Evolutionary conservation across 2,329 filamentous ascomycete genomes (phyloP).

Genomic region (Dendrostoma leiphaemia): DNA sequence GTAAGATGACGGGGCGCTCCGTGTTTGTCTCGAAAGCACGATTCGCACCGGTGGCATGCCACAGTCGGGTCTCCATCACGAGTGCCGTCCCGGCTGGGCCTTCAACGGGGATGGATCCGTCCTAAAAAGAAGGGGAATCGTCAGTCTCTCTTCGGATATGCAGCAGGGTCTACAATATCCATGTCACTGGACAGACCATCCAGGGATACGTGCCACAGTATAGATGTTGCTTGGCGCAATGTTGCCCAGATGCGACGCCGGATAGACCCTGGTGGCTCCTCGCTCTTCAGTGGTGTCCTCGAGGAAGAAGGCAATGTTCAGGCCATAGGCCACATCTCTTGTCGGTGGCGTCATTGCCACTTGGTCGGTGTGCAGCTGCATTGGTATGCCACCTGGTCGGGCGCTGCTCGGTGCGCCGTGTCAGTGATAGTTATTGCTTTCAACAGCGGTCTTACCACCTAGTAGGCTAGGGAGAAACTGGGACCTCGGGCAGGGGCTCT

Average conservation of each 20-base stretch:
- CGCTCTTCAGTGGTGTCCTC: slow-evolving; percentile 32
- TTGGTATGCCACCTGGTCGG: slow-evolving; percentile 25
- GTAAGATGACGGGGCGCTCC: slow-evolving; percentile 26
- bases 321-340: slow-evolving; percentile 24
- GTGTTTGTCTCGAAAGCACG: slow-evolving; percentile 18
- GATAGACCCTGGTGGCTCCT: slow-evolving; percentile 28
- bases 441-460: no score
- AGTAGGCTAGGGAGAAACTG: no score
- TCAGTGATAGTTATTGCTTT: no score
- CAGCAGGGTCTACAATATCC: no score
- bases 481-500: slow-evolving; percentile 8
- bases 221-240: slow-evolving; percentile 24
- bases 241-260: slow-evolving; percentile 22
- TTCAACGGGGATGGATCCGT: slow-evolving; percentile 24
- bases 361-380: slow-evolving; percentile 29
- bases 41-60: slow-evolving; percentile 30
- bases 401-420: slow-evolving; percentile 19
- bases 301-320: slow-evolving; percentile 26
- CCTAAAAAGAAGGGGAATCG: no score
- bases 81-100: slow-evolving; percentile 27
- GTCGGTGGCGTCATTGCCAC: slow-evolving; percentile 25
- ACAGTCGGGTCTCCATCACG: slow-evolving; percentile 27
- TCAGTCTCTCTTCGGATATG: no score
- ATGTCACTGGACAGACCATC: no score
- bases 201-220: no score